These are phyloP conservation scores for Odonthalia washingtoniensis DNA, from an alignment of 31 red algal species.

Conservation along the genomic window DNA sequence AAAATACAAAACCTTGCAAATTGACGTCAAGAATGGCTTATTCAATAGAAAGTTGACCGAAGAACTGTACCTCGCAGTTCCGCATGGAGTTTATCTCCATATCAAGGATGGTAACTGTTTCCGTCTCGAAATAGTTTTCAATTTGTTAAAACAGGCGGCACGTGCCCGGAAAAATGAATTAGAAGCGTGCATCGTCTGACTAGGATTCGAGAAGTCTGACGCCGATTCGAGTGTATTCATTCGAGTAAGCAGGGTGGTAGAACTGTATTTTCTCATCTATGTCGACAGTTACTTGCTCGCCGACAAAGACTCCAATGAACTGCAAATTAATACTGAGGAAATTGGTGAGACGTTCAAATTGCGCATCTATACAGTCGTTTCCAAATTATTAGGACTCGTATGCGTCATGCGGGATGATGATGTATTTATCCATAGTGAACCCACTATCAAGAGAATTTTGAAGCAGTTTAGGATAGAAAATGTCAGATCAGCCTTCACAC, in stretches of 20 bases:
- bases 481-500: background rate
- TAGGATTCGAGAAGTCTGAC: constrained; percentile 1
- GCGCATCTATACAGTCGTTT: constrained; percentile 13
- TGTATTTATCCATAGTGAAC: constrained; percentile 7
- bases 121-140: constrained; percentile 21
- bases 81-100: constrained; percentile 31
- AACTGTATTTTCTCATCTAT: constrained; percentile 5
- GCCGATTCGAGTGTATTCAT: constrained; percentile 2
- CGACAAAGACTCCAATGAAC: background rate
- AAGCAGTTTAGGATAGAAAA: constrained; percentile 34
- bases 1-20: background rate
- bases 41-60: constrained; percentile 35
- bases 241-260: background rate
- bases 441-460: constrained; percentile 8
- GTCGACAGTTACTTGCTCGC: constrained; percentile 39
- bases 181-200: background rate
- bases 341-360: constrained; percentile 8
- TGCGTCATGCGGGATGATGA: background rate
- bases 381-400: constrained; percentile 33
- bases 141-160: constrained; percentile 41
- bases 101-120: background rate
- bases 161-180: constrained; percentile 5
- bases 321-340: background rate
- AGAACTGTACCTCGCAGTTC: constrained; percentile 57
- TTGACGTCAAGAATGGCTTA: constrained; percentile 61